Base-by-base conservation (phyloP, 108 stramenopile genomes). In the Stephanodiscus triporus region DNA sequence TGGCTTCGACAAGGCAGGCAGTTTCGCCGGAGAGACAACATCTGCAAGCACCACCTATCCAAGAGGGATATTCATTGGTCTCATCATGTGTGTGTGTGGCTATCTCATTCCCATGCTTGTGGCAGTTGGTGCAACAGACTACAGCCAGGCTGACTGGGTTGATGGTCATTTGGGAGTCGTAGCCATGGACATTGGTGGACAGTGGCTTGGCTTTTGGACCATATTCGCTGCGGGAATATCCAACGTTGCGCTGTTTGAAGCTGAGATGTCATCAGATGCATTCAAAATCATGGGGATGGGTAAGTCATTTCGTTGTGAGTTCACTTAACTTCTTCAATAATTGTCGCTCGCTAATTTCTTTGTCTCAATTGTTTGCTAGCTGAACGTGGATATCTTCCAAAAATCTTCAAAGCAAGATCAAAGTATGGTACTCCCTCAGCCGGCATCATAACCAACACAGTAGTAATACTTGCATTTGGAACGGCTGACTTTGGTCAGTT, bases 201-300 rank as follows among this genome's bases (percentile, higher is more conserved):
- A 78, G 1, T 98, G 98, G 98, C 87, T 98, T 0, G 96, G 95
- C 57, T 86, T 78, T 3, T 97, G 97, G 98, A 87, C 91, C 23
- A 85, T 97, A 47, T 83, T 95, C 69, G 96, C 96, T 9, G 92
- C 98, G 0, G 97, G 90, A 17, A 85, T 97, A 47, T 84, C 83
- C 47, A 95, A 95, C 65, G 82, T 97, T 68, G 96, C 93, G 0
- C 66, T 97, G 30, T 98, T 97, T 72, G 92, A 94, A 75, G 97
- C 97, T n/a, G 98, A 98, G 80, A 88, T 98, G 76, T 85, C 84
- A 8, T 83, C 89, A 0, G 98, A 98, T 77, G 87, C 96, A 17
- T 95, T 88, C 50, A 95, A 96, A 75, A 65, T 98, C 27, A 92
- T 95, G 93, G 97, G 95, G 16, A 95, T 96, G 95, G 95, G 93